Base-by-base conservation (phyloP, 257 asterid species). In the Plantago elongata region DNA sequence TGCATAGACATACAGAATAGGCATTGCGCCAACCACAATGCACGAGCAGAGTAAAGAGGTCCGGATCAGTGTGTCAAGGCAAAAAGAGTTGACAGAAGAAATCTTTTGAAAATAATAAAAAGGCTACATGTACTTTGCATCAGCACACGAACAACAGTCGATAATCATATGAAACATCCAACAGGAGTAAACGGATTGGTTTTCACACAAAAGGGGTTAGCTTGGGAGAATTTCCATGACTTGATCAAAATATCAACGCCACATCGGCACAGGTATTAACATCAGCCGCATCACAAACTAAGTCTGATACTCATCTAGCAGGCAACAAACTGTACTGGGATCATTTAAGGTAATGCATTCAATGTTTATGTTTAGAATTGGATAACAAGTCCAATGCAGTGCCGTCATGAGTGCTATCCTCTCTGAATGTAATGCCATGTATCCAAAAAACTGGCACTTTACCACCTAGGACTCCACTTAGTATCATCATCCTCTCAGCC, bases 401-500 rank as follows among this genome's bases (percentile, higher is more conserved):
- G 61, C 57, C 70, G 13, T 64, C 71, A 46, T 63, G 61, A 68
- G 71, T 71, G 66, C 61, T 57, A 18, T 63, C 47, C 38, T n/a
- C 37, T 64, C 45, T 38, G 13, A 62, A 67, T 73, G 62, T 60
- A 40, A 51, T 70, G 29, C 75, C 83, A 60, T 61, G 65, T 66
- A 69, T 70, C 61, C 67, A 69, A 74, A 77, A 70, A 66, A 75
- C 57, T 13, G 74, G 63, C 68, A 76, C 48, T 68, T 69, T 77
- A 34, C 71, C 68, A 34, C 68, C 75, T 48, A 70, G 42, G 70
- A 51, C 72, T 22, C 27, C 46, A 13, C 46, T 11, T 60, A 62
- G 62, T 49, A 57, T 43, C 44, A 57, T 43, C 44, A 60, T 63
- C 54, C 55, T 76, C 70, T 89, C 83, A 87, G 74, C 97, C 92